These are phyloP conservation scores for Tausonia pullulans DNA, from an alignment of 1,284 basidiomycete genomes.

Conservation along the genomic window DNA sequence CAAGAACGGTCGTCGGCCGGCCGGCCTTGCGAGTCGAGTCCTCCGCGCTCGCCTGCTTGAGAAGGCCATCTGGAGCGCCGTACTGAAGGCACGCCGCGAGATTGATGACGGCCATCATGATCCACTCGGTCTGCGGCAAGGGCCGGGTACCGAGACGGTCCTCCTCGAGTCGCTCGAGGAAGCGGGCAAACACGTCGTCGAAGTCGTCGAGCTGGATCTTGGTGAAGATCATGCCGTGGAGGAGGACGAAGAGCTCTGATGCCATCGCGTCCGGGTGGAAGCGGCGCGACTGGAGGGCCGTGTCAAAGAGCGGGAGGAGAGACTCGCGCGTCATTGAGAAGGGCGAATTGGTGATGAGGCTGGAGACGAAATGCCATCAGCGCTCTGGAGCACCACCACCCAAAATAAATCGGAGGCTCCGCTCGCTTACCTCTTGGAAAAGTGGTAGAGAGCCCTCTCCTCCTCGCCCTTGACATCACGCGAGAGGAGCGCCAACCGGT, in stretches of 20 bases:
- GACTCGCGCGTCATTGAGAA: conserved; percentile 79
- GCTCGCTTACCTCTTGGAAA: conserved; percentile 68
- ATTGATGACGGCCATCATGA: conserved; percentile 85
- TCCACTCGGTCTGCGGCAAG: conserved; percentile 76
- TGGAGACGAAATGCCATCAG: conserved; percentile 27
- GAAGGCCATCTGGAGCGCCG: conserved; percentile 59
- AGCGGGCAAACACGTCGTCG: conserved; percentile 61
- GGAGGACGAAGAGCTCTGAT: conserved; percentile 73
- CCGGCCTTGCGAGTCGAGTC: conserved; percentile 24
- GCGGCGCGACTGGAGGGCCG: conserved; percentile 51
- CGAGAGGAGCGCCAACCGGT: conserved; percentile 82
- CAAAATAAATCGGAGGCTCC: too few relatives aligned
- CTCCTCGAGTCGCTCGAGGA: conserved; percentile 65
- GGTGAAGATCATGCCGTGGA: conserved; percentile 94
- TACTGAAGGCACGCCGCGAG: conserved; percentile 76
- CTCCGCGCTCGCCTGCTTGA: conserved; percentile 44
- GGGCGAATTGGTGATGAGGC: conserved; percentile 80
- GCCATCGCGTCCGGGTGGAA: conserved; percentile 64
- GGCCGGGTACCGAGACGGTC: conserved; percentile 38
- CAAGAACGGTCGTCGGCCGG: conserved; percentile 21
- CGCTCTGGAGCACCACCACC: too few relatives aligned
- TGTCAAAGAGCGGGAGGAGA: conserved; percentile 72
- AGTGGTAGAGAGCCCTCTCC: conserved; percentile 79
- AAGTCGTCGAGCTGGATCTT: conserved; percentile 90
- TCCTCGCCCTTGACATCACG: conserved; percentile 73